Evolutionary conservation across 179 eudicot species (phyloP).

Genomic region (Silene vulgaris): DNA sequence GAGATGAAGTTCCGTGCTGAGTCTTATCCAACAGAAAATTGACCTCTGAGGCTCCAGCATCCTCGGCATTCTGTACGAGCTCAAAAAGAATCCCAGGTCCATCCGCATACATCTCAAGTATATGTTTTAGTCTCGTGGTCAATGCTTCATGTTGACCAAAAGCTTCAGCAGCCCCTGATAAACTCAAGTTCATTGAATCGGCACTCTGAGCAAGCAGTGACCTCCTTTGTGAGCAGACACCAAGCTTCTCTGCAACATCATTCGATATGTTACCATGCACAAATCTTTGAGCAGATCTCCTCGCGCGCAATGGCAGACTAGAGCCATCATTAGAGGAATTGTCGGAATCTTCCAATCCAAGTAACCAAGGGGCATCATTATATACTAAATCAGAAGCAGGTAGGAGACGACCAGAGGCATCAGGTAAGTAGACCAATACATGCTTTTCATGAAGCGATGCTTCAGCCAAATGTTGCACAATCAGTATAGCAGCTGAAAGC

Average conservation of each 20-base stretch:
- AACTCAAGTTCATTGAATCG: constrained; percentile 90
- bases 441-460: constrained; percentile 52
- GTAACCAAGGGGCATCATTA: constrained; percentile 99
- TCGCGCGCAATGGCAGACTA: constrained; percentile 42
- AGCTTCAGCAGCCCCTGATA: constrained; percentile 99
- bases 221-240: constrained; percentile 92
- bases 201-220: constrained; percentile 98
- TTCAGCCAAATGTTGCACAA: constrained; percentile 95
- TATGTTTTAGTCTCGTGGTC: constrained; percentile 95
- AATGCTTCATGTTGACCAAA: constrained; percentile 99
- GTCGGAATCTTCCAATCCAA: constrained; percentile 67
- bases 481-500: constrained; percentile 71
- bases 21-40: constrained; percentile 84
- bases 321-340: constrained; percentile 41
- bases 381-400: constrained; percentile 79
- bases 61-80: constrained; percentile 99
- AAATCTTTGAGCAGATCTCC: constrained; percentile 66
- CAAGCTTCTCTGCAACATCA: constrained; percentile 98
- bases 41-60: constrained; percentile 94
- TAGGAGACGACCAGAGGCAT: constrained; percentile 59
- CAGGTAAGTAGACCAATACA: constrained; percentile 73
- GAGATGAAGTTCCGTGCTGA: constrained; percentile 90
- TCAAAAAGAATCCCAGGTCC: constrained; percentile 97
- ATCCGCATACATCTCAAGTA: constrained; percentile 99
- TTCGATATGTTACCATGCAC: constrained; percentile 96